phyloP scores from a whole-genome alignment of 176 grass and related monocot species.

The Cymbopogon citratus region DNA sequence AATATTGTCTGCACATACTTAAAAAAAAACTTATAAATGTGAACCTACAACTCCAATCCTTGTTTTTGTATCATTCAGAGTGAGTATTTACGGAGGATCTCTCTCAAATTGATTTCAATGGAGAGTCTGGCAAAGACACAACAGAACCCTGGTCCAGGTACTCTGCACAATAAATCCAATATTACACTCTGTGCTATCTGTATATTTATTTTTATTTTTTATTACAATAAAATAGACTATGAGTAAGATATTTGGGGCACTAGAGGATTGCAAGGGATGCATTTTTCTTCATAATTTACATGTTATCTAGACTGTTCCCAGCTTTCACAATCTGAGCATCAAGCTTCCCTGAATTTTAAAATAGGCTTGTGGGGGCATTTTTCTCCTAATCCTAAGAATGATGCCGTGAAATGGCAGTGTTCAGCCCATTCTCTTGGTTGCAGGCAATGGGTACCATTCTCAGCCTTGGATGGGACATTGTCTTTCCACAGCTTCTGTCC shows the following conservation, averaged over 20 bases:
- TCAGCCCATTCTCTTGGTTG: background rate
- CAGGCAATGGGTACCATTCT: background rate
- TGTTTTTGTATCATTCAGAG: constrained; percentile 36
- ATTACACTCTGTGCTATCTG: background rate
- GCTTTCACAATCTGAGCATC: background rate
- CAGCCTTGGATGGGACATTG: background rate
- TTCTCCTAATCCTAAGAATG: background rate
- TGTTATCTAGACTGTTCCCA: background rate
- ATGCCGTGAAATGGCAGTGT: background rate
- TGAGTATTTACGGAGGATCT: constrained; percentile 85
- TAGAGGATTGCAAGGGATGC: background rate
- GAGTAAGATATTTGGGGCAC: background rate
- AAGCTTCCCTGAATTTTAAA: background rate
- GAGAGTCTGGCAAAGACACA: constrained; percentile 50
- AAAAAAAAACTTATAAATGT: background rate
- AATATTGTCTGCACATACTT: background rate
- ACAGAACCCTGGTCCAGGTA: constrained; percentile 19
- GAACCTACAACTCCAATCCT: constrained; percentile 4
- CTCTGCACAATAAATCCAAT: background rate
- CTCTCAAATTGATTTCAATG: constrained; percentile 86
- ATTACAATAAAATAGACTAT: background rate
- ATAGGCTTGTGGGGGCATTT: background rate
- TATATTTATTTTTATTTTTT: background rate
- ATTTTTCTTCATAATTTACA: background rate
- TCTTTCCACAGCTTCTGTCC: background rate